Base-by-base conservation (phyloP, 768 basidiomycete species). In the Psilocybe cyanescens region DNA sequence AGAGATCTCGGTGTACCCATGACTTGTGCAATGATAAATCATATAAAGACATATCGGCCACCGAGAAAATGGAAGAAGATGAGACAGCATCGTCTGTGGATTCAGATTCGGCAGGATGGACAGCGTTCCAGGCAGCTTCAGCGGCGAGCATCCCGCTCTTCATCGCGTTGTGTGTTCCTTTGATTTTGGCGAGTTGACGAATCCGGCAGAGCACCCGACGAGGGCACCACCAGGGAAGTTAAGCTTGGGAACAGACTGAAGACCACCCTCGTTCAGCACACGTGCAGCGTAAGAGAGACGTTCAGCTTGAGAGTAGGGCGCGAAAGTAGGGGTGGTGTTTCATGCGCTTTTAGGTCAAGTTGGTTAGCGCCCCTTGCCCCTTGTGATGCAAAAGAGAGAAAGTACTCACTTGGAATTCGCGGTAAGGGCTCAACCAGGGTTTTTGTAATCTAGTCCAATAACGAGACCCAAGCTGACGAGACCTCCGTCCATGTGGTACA, bases 91-190 rank as follows among this genome's bases (percentile, higher is more conserved):
- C 58, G 8, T 50, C 55, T 11, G 58, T 63, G 2, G 63, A 44
- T n/a, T 70, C 62, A 3, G 68, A 9, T 19, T 46, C 57, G 49
- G 72, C n/a, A 37, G 61, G 70, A 45, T 78, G 74, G 53, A 97
- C 75, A 3, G 83, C 83, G 4, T 87, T 81, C 66, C 81, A 95
- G 0, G 93, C 93, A 0, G 92, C 83, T 72, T 99, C 96, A 1
- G 94, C 97, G 30, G 95, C 97, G 17, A 99, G 81, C 91, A 98
- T 98, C 30, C 97, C 97, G 39, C 91, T 94, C 82, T 99, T 96
- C 97, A 99, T 99, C 2, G 97, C 95, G 61, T 96, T 99, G 72
- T 99, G 97, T 0, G 96, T 97, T 12, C 97, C 97, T 72, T 99
- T 99, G 76, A 99, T 99, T 77, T 97, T 99, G 12, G 96, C 91